Base-by-base conservation (phyloP, 1,284 basidiomycete genomes). In the Naganishia sp. region DNA sequence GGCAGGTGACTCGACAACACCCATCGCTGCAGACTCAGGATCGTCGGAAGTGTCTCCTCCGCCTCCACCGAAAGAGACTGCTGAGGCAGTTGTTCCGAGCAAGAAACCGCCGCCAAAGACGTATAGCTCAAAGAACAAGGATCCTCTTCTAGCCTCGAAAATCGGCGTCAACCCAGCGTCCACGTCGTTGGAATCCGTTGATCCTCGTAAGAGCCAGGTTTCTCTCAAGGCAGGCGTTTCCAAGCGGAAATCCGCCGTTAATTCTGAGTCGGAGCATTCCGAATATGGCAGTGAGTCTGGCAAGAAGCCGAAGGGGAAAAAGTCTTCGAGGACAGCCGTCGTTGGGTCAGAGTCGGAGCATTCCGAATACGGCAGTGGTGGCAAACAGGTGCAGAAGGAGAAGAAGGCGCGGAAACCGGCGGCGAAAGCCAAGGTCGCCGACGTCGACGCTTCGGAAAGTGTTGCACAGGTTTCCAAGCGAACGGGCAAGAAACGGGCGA, bases 81-180 rank as follows among this genome's bases (percentile, higher is more conserved):
- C 36, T 39, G 36, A 9, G 13, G 36, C 36, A 10, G 36, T 6
- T 39, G 36, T 9, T 9, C 36, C 10, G 13, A 39, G 15, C 33
- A 61, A 52, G 59, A 61, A 61, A 31, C 10, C 48, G 11, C 48
- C 48, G 36, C n/a, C 50, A 31, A 61, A 52, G 49, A 52, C 59
- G 23, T 61, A 61, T n/a, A 39, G 59, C 1, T 61, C 59, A 11
- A 61, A 61, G 48, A 42, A 50, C 48, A 61, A 61, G 59, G 36
- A 42, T 28, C 23, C 5, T 10, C 16, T 10, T 31, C 5, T 9
- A 3, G 36, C 48, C 9, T 15, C 36, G 7, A 61, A 43, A 10
- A 31, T 7, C 16, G 36, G 5, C 7, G 33, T 7, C 16, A 36
- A 42, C 36, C 53, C 33, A 6, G 6, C 36, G 2, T 18, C 53